Evolutionary conservation across 306 rosid genomes (phyloP), one percentile per base, ranked within the genome.

Genomic region (Cicer yamashitae): DNA sequence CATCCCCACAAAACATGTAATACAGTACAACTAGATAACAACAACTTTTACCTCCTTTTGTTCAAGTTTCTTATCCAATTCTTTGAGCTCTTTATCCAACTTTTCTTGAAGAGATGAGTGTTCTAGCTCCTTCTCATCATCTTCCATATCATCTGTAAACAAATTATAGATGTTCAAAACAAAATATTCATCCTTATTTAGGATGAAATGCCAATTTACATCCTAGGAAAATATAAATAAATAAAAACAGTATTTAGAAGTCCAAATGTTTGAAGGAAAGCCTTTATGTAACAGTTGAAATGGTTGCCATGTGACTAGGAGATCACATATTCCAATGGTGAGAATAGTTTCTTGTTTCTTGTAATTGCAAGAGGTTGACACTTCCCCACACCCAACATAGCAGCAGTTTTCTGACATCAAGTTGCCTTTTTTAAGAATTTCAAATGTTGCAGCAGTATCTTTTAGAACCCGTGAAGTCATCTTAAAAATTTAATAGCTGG

Each of bases 21-120:
- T 58, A 57, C 14, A 56, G 25, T 34, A 41, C 73, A 41, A 37
- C 30, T 15, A 50, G 47, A 46, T 7, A 20, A 71, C 40, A 39
- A 15, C n/a, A 59, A 43, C 7, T 52, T 47, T 80, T 76, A 91
- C 99, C 99, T 96, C 98, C 87, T 96, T 96, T 77, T 89, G 97
- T 78, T 96, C 92, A 60, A 96, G 98, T 78, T 75, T 87, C 78
- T 83, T 88, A 62, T 96, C 99, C 86, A 96, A 76, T 77, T 96
- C 99, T 81, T 87, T 92, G 45, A 96, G 94, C 86, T 96, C 99
- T 66, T 40, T 78, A 65, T 90, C 99, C 74, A 92, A 72, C 79
- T 88, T 84, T 82, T 96, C 96, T 84, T 96, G 98, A 76, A 90
- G 81, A 83, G 97, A 86, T 61, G 93, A 96, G 81, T 92, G 96